These are phyloP conservation scores for Clavaria fumosa DNA, from an alignment of 768 basidiomycete species.

Conservation along the genomic window DNA sequence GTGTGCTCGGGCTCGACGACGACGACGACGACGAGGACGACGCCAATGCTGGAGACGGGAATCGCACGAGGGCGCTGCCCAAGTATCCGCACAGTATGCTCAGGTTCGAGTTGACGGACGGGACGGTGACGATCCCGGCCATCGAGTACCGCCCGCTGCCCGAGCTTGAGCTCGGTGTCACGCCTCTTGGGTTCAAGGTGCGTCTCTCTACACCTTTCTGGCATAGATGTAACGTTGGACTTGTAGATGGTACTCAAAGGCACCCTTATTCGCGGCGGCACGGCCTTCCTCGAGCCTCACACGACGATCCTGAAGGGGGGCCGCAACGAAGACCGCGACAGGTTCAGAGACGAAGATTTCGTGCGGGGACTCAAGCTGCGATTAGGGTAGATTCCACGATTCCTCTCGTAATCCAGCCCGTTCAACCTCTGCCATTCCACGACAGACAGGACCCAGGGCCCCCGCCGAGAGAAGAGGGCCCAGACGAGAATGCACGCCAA, in stretches of 20 bases:
- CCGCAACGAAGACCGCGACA: conserved; percentile 49
- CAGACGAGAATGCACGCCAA: too few species aligned
- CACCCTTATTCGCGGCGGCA: conserved; percentile 50
- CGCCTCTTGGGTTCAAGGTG: conserved; percentile 76
- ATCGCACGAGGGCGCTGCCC: too few species aligned
- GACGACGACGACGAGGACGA: conserved; percentile 35
- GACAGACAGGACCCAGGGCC: too few species aligned
- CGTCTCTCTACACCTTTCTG: conserved; percentile 4
- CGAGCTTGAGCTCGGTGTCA: conserved; percentile 54
- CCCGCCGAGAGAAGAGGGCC: too few species aligned
- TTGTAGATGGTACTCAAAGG: conserved; percentile 54
- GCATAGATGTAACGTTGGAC: neutral
- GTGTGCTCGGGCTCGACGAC: conserved; percentile 24
- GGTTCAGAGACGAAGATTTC: conserved; percentile 41
- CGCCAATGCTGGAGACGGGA: conserved; percentile 46
- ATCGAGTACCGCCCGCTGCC: conserved; percentile 64
- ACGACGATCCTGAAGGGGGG: conserved; percentile 47
- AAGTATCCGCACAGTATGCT: conserved; percentile 75
- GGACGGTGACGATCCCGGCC: conserved; percentile 47
- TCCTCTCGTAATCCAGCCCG: conserved; percentile 12
- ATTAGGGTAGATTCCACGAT: conserved; percentile 42
- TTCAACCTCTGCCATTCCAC: too few species aligned
- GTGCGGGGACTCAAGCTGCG: conserved; percentile 41
- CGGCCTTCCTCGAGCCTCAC: conserved; percentile 62
- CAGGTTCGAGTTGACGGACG: conserved; percentile 63